Evolutionary conservation across 2,329 filamentous ascomycete genomes (phyloP), one percentile per base, ranked within the genome.

Genomic region (Tricladium varicosporioides): DNA sequence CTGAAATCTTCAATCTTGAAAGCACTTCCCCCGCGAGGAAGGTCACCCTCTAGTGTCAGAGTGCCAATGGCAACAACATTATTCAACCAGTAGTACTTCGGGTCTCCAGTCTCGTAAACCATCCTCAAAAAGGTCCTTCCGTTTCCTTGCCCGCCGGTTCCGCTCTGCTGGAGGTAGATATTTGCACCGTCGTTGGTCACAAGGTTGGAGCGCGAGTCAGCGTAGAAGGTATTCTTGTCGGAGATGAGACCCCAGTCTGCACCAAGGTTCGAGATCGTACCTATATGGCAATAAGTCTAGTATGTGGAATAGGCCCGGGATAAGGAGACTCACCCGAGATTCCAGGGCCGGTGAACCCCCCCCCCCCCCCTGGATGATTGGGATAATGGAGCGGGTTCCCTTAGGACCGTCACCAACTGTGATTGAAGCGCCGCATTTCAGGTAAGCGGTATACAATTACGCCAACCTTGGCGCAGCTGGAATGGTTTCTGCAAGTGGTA

Each of bases 1-100:
- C 22, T 45, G 5, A 53, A 40, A 13, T n/a, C 33, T 4, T 53
- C 27, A 14, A 14, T 47, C 32, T 53, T 48, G 75, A 40, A 40
- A 11, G n/a, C 10, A 10, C 36, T 40, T 10, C 36, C 36, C 36
- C 36, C 36, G 11, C n/a, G 5, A 40, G 11, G 10, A 11, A n/a
- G 10, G 11, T 40, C 36, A 11, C 36, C 36, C 36, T 40, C 36
- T 5, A 40, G n/a, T 5, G 31, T 40, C 56, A 58, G 31, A 3
- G 53, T 19, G 13, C 56, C 56, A 13, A 58, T 51, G 16, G 45
- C 56, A 9, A 58, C 56, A 14, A 58, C 49, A 16, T 54, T 45
- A 31, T 58, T 58, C 36, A 58, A 18, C 56, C 56, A 58, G 4
- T 33, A 44, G 27, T 58, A 58, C 4, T 53, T 58, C 2, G 22